Evolutionary conservation across 169 alveolate species (phyloP), one percentile per base, ranked within the genome.

Genomic region (Plasmodium adleri): DNA sequence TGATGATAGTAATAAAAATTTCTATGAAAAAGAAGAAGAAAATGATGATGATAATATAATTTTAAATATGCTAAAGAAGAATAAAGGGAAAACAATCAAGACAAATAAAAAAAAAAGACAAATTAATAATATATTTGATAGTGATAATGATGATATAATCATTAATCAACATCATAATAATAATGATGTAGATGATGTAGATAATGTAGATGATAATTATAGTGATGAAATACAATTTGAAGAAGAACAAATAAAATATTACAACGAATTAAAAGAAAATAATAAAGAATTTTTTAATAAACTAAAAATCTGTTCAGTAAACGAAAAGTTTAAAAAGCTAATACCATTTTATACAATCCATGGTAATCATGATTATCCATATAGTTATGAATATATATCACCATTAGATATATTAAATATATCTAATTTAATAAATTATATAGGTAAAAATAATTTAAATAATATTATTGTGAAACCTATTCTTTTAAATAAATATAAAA

Each of bases 401-500:
- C 95, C 95, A 1, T 49, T 92, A 17, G 95, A 92, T 52, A 88
- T 92, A n/a, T 72, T 92, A 63, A 88, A 88, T 54, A 80, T 92
- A 3, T 95, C 96, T 12, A 95, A 95, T 45, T 95, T 95, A 83
- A 93, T 98, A 28, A 98, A 98, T 80, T 98, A 97, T 91, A 95
- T 98, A 45, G 99, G 99, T 2, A 96, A 97, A 72, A 96, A 90
- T 17, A 92, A 94, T 88, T 88, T 96, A 49, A 97, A 97, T 45
- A 91, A 94, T 47, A 93, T 97, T 26, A 97, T 94, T 62, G 93
- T 97, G 3, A 94, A 92, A 13, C 99, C 99, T 8, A 94, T 98
- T 5, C 88, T 97, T 49, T 88, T 98, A 62, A 88, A 91, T 17
- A 98, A 97, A 90, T 97, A 97, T 2, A 74, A 92, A n/a, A 97